Percentiles rank a stretch among this genome's conserved stretches.
Conservation (phyloP, 352 stramenopile genomes). For the Globisporangium splendens region DNA sequence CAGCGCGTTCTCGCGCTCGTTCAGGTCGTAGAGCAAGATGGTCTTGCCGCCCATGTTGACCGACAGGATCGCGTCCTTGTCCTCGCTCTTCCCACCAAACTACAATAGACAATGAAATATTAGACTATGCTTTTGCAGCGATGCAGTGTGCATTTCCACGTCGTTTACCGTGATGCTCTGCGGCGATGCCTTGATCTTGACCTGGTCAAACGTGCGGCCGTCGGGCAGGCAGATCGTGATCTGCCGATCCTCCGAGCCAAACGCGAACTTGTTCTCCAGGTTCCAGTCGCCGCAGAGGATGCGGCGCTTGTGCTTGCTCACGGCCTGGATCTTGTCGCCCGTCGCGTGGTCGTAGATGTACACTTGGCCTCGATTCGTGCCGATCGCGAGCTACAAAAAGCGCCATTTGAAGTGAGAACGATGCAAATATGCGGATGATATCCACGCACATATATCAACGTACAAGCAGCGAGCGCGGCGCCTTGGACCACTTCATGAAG, state of each 20-base stretch:
- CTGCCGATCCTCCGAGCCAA: constrained; percentile 72
- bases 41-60: constrained; percentile 90
- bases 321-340: constrained; percentile 45
- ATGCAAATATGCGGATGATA: constrained; percentile 6
- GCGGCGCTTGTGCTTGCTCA: constrained; percentile 74
- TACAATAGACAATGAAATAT: constrained; percentile 10
- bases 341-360: constrained; percentile 74
- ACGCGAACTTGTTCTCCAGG: constrained; percentile 76
- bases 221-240: constrained; percentile 72
- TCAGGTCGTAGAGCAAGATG: constrained; percentile 86
- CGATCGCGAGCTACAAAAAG: constrained; percentile 46
- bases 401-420: neutral
- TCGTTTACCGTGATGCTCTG: constrained; percentile 52
- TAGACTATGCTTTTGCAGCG: neutral
- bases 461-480: constrained; percentile 51
- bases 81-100: constrained; percentile 70
- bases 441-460: neutral
- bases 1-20: constrained; percentile 85
- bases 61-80: constrained; percentile 76
- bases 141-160: neutral
- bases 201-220: constrained; percentile 65
- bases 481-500: constrained; percentile 81
- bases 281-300: constrained; percentile 83
- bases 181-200: constrained; percentile 72
- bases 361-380: constrained; percentile 68